These are phyloP conservation scores for Penicillium sp. DNA, from an alignment of 2,329 filamentous ascomycete genomes.

Conservation along the genomic window DNA sequence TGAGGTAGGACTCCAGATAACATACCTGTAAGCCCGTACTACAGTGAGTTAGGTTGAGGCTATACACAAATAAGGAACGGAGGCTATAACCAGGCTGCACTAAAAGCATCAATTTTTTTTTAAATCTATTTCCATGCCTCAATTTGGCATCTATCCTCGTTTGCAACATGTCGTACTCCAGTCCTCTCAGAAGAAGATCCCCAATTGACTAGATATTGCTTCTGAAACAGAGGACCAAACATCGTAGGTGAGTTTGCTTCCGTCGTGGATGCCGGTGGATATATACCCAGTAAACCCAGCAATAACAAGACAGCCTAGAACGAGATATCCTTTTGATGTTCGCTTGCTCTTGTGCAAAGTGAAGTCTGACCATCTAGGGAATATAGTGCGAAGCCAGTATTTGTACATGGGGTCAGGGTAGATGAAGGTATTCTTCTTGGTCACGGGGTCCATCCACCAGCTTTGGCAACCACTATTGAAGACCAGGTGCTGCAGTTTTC, in stretches of 20 bases:
- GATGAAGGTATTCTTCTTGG: slow-evolving; percentile 23
- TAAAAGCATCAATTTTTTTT: no score
- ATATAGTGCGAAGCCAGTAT: slow-evolving; percentile 23
- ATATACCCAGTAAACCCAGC: background rate
- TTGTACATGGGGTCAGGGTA: slow-evolving; percentile 25
- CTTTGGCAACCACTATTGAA: slow-evolving; percentile 22
- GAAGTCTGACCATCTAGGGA: slow-evolving; percentile 11
- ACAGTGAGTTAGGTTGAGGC: no score
- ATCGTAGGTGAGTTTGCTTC: no score
- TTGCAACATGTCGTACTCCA: background rate
- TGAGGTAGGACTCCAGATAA: no score
- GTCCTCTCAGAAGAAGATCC: background rate
- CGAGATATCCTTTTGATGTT: background rate
- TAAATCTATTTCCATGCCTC: no score
- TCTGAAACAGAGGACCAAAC: no score
- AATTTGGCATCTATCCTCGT: background rate
- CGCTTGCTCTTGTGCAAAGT: background rate
- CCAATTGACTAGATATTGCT: background rate
- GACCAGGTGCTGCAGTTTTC: slow-evolving; percentile 15
- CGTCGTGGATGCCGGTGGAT: no score
- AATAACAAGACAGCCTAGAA: background rate
- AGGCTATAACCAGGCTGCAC: no score
- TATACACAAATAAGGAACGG: no score
- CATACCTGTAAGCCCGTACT: no score
- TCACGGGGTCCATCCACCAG: slow-evolving; percentile 19